Evolutionary conservation across 331 rosid species (phyloP), one percentile per base, ranked within the genome.

Genomic region (Phaseolus coccineus): DNA sequence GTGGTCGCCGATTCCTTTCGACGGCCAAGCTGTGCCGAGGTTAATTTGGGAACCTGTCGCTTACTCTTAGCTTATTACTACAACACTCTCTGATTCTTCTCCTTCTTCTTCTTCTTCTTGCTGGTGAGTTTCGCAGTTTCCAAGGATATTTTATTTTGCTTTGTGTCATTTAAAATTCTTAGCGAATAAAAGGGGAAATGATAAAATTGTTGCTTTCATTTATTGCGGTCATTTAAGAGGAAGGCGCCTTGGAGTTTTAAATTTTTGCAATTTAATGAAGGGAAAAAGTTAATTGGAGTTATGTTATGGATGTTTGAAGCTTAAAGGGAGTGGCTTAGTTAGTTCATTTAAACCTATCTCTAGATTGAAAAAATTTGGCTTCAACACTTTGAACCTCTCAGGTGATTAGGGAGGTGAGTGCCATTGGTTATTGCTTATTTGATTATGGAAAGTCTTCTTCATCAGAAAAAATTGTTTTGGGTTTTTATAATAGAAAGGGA

Each of bases 251-350:
- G 37, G 35, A n/a, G 31, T 27, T 44, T 83, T 16, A 31, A 13
- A 30, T 52, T 74, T 55, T 55, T 31, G 0, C 24, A 7, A 47
- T 72, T 78, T 66, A n/a, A 73, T 83, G 55, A 66, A 67, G 7
- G 4, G 40, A 57, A 33, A 44, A 64, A 25, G 48, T 73, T 62
- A 42, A 62, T 71, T 77, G 56, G 63, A 62, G 68, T 50, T 52
- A 50, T 78, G 44, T 28, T 48, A 30, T 16, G 74, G 51, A 56
- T 81, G 33, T 83, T 69, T 78, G 69, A 79, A 40, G 80, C 76
- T 55, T 3, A 35, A 62, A 40, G 48, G 33, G 50, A 8, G 10
- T 40, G 30, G n/a, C 62, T 58, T 58, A 1, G 65, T 63, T 76
- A 76, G 56, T 58, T 76, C 48, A 46, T 56, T 35, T 14, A 24